Base-by-base conservation (phyloP, 2,329 filamentous ascomycete species). In the Thelonectria discophora region DNA sequence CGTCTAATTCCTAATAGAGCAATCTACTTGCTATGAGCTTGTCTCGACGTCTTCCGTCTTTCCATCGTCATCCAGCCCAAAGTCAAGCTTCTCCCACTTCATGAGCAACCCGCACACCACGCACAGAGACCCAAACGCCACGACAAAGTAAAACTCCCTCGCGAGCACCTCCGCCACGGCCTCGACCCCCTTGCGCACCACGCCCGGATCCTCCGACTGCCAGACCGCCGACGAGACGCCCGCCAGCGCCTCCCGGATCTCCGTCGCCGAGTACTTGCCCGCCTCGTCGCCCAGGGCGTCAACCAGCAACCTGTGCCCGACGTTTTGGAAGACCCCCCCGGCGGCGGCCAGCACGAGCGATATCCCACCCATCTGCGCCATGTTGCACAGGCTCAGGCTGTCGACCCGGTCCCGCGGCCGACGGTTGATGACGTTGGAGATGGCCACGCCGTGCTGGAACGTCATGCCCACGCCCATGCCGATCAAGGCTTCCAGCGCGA, bases 391-490 rank as follows among this genome's bases (percentile, higher is more conserved):
- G 0, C 73, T 71, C 11, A 73, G 64, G 45, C 69, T 69, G 58
- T 78, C 76, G 7, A 74, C 58, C 3, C 68, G 67, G 8, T 67
- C 60, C 8, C 71, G 60, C 2, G 64, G 64, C 15, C 74, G 59
- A 21, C 74, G 72, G 24, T 70, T 69, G 45, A 72, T 70, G 21
- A 69, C 64, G 39, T 73, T 73, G 10, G 70, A 70, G 12, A 77
- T 69, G 43, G 71, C 72, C 7, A 73, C 67, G 7, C 73, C 69
- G 2, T 74, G 68, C 53, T 75, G 74, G 62, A 72, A 76, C 17
- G 71, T 65, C 34, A 75, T 64, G 8, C 76, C 76, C 0, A 74
- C 58, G 0, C 75, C 75, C 4, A 74, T 66, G 7, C 74, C 76
- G 3, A 76, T 55, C 15, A 78, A 62, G 15, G 72, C 69, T 20